phyloP scores from a whole-genome alignment of 352 stramenopile genomes.

The Nothophytophthora sp. region DNA sequence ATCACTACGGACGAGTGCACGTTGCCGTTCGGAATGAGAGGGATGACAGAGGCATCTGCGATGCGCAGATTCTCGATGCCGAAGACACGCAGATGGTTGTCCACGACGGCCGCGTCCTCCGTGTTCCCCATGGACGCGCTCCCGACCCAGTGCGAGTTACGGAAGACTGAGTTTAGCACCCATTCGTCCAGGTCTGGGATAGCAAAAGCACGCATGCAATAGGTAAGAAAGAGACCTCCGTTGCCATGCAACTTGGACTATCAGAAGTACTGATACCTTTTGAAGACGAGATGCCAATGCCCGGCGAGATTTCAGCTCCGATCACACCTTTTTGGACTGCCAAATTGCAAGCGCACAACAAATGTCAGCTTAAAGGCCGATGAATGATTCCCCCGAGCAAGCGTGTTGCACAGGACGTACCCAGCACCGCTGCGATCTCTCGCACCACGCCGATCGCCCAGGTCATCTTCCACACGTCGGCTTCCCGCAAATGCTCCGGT shows the following conservation, averaged over 20 bases:
- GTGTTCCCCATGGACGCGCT: constrained; percentile 68
- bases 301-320: constrained; percentile 45
- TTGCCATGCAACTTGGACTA: constrained; percentile 8
- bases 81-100: constrained; percentile 61
- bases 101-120: constrained; percentile 50
- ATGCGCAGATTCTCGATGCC: constrained; percentile 59
- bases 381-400: neutral
- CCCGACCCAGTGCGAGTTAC: constrained; percentile 88
- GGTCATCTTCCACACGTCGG: constrained; percentile 67
- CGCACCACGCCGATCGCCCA: constrained; percentile 62
- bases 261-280: constrained; percentile 30
- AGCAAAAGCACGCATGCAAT: neutral
- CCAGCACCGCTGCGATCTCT: constrained; percentile 46
- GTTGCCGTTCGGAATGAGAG: constrained; percentile 72
- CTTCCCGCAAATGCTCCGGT: constrained; percentile 47
- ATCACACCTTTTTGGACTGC: constrained; percentile 44
- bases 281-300: constrained; percentile 17
- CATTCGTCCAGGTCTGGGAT: constrained; percentile 55
- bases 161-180: constrained; percentile 65
- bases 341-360: neutral
- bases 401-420: constrained; percentile 26
- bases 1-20: constrained; percentile 77
- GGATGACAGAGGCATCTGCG: constrained; percentile 70
- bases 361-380: neutral
- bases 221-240: neutral